phyloP scores from a whole-genome alignment of 352 stramenopile species.

The Pythium dissotocum region DNA sequence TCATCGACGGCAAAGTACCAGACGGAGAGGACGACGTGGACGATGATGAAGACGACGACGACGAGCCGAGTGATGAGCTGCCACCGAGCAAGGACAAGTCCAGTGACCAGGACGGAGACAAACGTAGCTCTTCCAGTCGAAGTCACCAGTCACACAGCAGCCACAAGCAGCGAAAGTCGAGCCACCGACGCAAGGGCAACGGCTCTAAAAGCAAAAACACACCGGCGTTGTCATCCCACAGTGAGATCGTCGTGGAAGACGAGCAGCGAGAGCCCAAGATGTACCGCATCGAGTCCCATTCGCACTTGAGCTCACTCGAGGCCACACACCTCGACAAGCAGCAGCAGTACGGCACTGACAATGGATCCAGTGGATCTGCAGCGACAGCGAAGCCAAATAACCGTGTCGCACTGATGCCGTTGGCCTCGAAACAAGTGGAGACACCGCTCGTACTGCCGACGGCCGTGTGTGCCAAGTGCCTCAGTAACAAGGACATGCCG shows the following conservation, averaged over 20 bases:
- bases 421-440: neutral
- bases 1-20: constrained; percentile 62
- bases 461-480: constrained; percentile 41
- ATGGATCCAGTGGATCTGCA: constrained; percentile 21
- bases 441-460: neutral
- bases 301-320: constrained; percentile 55
- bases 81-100: neutral
- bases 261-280: constrained; percentile 26
- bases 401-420: constrained; percentile 4
- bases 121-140: neutral
- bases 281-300: constrained; percentile 72
- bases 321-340: constrained; percentile 37
- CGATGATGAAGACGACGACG: constrained; percentile 36
- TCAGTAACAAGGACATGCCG: constrained; percentile 52
- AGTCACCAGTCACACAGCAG: neutral
- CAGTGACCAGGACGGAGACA: neutral
- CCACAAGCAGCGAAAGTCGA: neutral
- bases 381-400: neutral
- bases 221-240: neutral
- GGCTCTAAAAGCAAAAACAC: constrained; percentile 9
- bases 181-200: constrained; percentile 11
- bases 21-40: constrained; percentile 54
- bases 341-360: constrained; percentile 14
- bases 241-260: neutral
- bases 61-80: constrained; percentile 17